Conservation (phyloP, 2,329 filamentous ascomycete species). For the Pseudogymnoascus sp. region DNA sequence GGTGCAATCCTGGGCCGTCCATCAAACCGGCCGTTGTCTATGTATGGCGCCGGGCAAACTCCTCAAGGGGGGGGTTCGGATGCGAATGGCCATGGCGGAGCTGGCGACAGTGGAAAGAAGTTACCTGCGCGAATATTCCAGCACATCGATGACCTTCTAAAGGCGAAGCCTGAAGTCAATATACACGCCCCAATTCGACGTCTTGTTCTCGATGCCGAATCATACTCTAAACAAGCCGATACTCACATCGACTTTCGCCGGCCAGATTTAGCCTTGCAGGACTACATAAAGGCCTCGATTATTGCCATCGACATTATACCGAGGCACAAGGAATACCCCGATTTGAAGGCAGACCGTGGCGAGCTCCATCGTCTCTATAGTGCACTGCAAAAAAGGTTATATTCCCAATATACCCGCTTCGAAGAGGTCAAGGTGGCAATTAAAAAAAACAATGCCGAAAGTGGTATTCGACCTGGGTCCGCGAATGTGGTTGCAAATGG, state of each 20-base stretch:
- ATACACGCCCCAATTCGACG: constrained; percentile 40
- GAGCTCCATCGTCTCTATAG: constrained; percentile 42
- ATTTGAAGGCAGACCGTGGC: constrained; percentile 48
- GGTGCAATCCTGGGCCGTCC: constrained; percentile 1
- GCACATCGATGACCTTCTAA: constrained; percentile 37
- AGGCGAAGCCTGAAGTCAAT: constrained; percentile 27
- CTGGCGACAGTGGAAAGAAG: constrained; percentile 14
- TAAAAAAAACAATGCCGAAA: constrained; percentile 54
- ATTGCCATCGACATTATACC: constrained; percentile 72
- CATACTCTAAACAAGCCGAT: constrained; percentile 50
- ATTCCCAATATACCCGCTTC: constrained; percentile 41
- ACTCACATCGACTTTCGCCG: constrained; percentile 54
- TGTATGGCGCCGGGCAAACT: constrained; percentile 6
- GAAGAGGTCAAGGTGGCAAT: constrained; percentile 52
- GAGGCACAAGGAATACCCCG: constrained; percentile 64
- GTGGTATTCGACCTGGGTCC: constrained; percentile 38
- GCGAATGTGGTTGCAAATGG: constrained; percentile 5
- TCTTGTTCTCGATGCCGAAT: constrained; percentile 46
- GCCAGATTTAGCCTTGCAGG: constrained; percentile 68
- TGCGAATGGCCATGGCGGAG: not conserved
- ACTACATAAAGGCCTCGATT: constrained; percentile 75
- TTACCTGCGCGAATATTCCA: constrained; percentile 27
- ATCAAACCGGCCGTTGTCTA: constrained; percentile 1
- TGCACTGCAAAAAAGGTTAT: constrained; percentile 43
- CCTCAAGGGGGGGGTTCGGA: not conserved